Evolutionary conservation across 2,329 filamentous ascomycete species (phyloP), one percentile per base, ranked within the genome.

Genomic region (Sclerotiophoma versabilis): DNA sequence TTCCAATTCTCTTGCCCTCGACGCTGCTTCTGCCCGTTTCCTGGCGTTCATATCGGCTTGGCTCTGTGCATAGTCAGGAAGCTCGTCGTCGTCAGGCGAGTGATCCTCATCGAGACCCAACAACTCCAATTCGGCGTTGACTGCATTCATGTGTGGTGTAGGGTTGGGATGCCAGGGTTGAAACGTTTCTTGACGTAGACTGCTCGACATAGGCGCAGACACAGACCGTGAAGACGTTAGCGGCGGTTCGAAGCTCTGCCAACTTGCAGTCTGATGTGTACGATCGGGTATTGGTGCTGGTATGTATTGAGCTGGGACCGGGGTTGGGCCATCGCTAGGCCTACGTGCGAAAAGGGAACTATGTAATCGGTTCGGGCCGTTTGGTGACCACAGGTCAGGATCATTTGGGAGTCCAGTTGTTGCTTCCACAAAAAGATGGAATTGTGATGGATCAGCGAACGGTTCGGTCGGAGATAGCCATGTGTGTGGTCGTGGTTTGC

Each of bases 31-130:
- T 11, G 61, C 60, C 26, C 78, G 65, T 49, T 71, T 76, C 37
- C 57, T 65, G 8, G 69, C 73, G 23, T 74, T 72, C 60, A 77
- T 78, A 55, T 80, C 76, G 11, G 76, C 77, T 62, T 81, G 79
- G 52, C 77, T 80, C 50, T 77, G 71, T 22, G 76, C 78, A 55
- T 81, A 81, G 56, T 80, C 72, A 0, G 79, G 79, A 12, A 81
- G 57, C 54, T 81, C 76, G 11, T 76, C 76, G 34, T 73, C 71
- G 3, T 68, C 62, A 2, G 54, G 58, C n/a, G 58, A 60, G 12
- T 71, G 68, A 17, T 73, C 72, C 5, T 71, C 70, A 3, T 70
- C 63, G 7, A 73, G 36, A 2, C 68, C 68, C 7, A 74, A 38
- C 34, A 70, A 55, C 33, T 73, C 70, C 9, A 74, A 41, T 46